A percentile compares a stretch with the other conserved stretches of the same genome.
Conservation (phyloP, 441 rosid genomes). For the Populus tomentosa region DNA sequence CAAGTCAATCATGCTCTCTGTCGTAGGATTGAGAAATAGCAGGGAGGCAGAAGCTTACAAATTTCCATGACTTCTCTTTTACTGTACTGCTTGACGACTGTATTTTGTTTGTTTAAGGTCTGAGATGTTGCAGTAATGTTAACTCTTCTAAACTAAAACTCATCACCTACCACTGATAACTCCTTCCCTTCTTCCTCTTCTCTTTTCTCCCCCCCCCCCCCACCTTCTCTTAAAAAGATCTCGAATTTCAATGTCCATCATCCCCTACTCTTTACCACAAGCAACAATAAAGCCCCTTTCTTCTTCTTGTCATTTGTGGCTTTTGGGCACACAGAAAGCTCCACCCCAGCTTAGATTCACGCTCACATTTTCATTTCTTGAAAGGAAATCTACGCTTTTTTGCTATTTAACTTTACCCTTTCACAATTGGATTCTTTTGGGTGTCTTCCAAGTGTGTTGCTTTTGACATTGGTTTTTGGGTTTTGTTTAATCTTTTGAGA, state of each 20-base stretch:
- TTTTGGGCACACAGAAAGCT: conserved; percentile 48
- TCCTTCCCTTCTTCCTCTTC: conserved; percentile 36
- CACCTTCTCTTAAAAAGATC: conserved; percentile 1
- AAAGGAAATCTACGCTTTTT: conserved; percentile 21
- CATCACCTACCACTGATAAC: conserved; percentile 63
- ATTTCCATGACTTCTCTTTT: conserved; percentile 26
- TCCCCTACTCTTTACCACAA: conserved; percentile 1
- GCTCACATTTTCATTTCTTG: conserved; percentile 32
- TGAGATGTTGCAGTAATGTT: conserved; percentile 6
- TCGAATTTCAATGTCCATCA: conserved; percentile 6
- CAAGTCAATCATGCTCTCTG: too few relatives aligned
- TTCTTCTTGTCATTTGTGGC: conserved; percentile 31
- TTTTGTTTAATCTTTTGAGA: conserved; percentile 31
- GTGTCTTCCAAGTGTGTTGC: conserved; percentile 20
- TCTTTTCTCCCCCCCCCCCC: conserved; percentile 3
- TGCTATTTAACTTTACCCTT: conserved; percentile 26
- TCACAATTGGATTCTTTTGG: conserved; percentile 22
- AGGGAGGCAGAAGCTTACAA: conserved; percentile 10
- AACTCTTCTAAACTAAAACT: conserved; percentile 22
- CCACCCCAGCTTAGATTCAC: conserved; percentile 61
- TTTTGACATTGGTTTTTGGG: conserved; percentile 12
- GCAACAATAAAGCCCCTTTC: conserved; percentile 6
- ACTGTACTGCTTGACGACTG: conserved; percentile 8
- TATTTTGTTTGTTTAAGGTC: conserved; percentile 12
- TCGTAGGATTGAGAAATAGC: too few relatives aligned